Evolutionary conservation across 2,329 filamentous ascomycete genomes (phyloP), one percentile per base, ranked within the genome.

Genomic region (Epicoccum sorghinum): DNA sequence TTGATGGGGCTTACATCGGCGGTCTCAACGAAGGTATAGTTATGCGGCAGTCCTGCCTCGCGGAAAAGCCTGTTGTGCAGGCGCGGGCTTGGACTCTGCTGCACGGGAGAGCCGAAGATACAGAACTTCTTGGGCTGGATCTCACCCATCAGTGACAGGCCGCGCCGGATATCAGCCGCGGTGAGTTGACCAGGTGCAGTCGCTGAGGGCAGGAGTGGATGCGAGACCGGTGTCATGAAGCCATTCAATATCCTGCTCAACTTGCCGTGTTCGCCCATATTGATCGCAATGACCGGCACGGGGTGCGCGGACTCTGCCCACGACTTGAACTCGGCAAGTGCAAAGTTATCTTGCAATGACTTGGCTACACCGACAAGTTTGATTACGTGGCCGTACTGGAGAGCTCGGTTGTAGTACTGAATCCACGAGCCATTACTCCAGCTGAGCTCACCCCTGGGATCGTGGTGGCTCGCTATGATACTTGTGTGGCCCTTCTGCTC

Each of bases 401-500:
- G 79, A 13, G 93, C 93, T 68, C 86, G 87, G 76, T 97, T 97
- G 80, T 96, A 98, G 76, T 87, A 88, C 25, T 88, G 83, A 52
- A 95, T 87, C 93, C 95, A 99, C 0, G 90, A 91, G n/a, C 90
- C 91, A 64, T 96, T 93, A 60, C 82, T 87, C 95, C 95, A 99
- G 1, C 90, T 93, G 14, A 98, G 80, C 22, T 82, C 80, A 7
- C 89, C 89, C 51, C 83, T 78, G 0, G 92, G 90, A 71, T 99
- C 95, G 72, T 99, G 95, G 72, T 99, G 93, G 0, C 95, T 99
- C 7, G 93, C 92, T 65, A 99, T 96, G 69, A 99, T 90, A 58
- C 87, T 89, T 1, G 91, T 91, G 60, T 84, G 82, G 2, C 88
- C 87, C 72, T 90, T 89, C 59, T 81, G 84, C 49, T 88, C 84